Conservation (phyloP, 192 early-diverging fungal genomes). For the Coemansia sp. region DNA sequence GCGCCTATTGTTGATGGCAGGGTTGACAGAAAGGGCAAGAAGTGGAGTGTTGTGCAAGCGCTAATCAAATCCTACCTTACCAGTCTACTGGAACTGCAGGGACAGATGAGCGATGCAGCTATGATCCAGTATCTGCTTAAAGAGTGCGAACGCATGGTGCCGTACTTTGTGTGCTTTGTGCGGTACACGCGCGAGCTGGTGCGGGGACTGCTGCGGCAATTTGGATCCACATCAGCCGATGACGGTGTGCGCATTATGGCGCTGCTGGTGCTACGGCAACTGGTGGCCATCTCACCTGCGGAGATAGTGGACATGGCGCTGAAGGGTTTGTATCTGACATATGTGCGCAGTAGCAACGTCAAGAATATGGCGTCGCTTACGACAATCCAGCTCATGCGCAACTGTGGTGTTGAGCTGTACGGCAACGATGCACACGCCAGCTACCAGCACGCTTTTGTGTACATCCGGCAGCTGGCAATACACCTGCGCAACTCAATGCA, state of each 20-base stretch:
- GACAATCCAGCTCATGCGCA: slow-evolving; percentile 86
- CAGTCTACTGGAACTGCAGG: slow-evolving; percentile 72
- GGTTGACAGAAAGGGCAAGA: slow-evolving; percentile 40
- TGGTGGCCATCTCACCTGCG: slow-evolving; percentile 57
- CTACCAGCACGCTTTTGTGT: slow-evolving; percentile 93
- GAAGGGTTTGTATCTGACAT: slow-evolving; percentile 82
- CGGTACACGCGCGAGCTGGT: slow-evolving; percentile 82
- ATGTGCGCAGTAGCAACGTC: slow-evolving; percentile 71
- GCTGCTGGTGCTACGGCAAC: slow-evolving; percentile 80
- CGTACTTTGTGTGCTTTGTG: slow-evolving; percentile 81
- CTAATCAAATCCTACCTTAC: slow-evolving; percentile 81
- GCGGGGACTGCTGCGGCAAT: slow-evolving; percentile 54
- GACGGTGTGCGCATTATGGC: slow-evolving; percentile 75
- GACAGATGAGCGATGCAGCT: slow-evolving; percentile 76
- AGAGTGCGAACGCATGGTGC: slow-evolving; percentile 71
- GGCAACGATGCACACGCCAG: slow-evolving; percentile 73
- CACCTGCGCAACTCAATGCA: slow-evolving; percentile 86
- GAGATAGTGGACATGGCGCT: slow-evolving; percentile 66
- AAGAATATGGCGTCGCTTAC: slow-evolving; percentile 81
- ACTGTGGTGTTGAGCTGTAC: slow-evolving; percentile 87
- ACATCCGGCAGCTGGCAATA: slow-evolving; percentile 91
- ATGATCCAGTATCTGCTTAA: slow-evolving; percentile 85
- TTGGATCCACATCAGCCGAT: slow-evolving; percentile 57
- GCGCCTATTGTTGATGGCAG: slow-evolving; percentile 49
- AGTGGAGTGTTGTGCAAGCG: slow-evolving; percentile 74